Evolutionary conservation across 306 rosid genomes (phyloP).

Genomic region (Gastrolobium villosum): DNA sequence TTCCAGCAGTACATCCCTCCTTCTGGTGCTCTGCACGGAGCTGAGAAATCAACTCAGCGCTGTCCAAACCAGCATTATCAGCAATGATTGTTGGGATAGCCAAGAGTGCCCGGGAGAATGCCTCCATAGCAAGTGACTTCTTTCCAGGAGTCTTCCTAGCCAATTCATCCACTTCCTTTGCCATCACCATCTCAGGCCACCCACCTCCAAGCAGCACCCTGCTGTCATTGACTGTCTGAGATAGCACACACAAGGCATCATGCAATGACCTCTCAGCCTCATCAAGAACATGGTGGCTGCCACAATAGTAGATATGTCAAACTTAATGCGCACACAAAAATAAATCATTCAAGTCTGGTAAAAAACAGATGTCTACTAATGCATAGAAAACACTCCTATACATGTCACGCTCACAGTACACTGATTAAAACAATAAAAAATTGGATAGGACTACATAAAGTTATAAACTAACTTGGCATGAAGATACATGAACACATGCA

Average conservation of each 20-base stretch:
- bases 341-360: not conserved
- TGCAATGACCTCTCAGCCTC: slow-evolving; percentile 99
- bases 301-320: slow-evolving; percentile 45
- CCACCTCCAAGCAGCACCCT: slow-evolving; percentile 97
- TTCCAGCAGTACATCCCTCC: slow-evolving; percentile 86
- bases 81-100: slow-evolving; percentile 95
- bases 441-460: slow-evolving; percentile 1
- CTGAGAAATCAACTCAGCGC: slow-evolving; percentile 94
- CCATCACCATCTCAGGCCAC: slow-evolving; percentile 99
- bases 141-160: slow-evolving; percentile 96
- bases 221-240: slow-evolving; percentile 94
- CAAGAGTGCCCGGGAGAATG: slow-evolving; percentile 86
- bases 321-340: slow-evolving; percentile 1
- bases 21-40: slow-evolving; percentile 97
- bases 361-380: not conserved
- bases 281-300: slow-evolving; percentile 95
- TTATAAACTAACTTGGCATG: slow-evolving; percentile 21
- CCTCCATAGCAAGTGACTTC: slow-evolving; percentile 96
- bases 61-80: slow-evolving; percentile 98
- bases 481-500: not conserved
- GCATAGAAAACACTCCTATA: slow-evolving; percentile 19
- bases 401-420: slow-evolving; percentile 14
- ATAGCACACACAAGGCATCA: slow-evolving; percentile 96
- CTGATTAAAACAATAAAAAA: not conserved
- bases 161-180: slow-evolving; percentile 88